Conservation (phyloP, 805 yeast species). For the Candida tammaniensis region DNA sequence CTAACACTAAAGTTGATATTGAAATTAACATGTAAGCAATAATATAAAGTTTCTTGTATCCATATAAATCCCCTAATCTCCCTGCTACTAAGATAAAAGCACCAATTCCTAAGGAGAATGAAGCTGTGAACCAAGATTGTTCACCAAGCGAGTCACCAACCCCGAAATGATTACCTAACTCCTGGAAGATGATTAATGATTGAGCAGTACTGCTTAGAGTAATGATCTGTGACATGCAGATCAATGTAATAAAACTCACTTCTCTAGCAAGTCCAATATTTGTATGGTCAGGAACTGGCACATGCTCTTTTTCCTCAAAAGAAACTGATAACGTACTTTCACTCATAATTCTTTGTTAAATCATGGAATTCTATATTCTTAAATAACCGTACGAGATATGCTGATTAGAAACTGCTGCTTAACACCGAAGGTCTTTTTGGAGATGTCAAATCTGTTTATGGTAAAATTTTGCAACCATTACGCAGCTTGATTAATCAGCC, state of each 20-base stretch:
- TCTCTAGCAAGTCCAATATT: constrained; percentile 23
- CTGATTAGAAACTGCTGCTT: too few relatives aligned
- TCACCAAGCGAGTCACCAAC: constrained; percentile 26
- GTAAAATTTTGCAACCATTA: too few relatives aligned
- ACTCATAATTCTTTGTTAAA: too few relatives aligned
- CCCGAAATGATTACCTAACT: constrained; percentile 20
- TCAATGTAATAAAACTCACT: constrained; percentile 17
- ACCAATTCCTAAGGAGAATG: constrained; percentile 34
- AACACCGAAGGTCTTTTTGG: too few relatives aligned
- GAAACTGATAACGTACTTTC: not conserved
- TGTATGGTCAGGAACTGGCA: constrained; percentile 16
- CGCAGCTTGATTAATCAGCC: too few relatives aligned
- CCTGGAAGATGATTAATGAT: constrained; percentile 9
- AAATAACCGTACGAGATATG: too few relatives aligned
- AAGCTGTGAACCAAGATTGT: constrained; percentile 32
- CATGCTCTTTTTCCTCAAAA: not conserved
- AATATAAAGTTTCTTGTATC: constrained; percentile 26
- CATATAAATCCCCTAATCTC: constrained; percentile 32
- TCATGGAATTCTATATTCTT: too few relatives aligned
- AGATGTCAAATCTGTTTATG: too few relatives aligned
- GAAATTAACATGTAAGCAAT: constrained; percentile 23
- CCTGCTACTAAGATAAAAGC: constrained; percentile 33
- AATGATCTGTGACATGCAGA: constrained; percentile 14
- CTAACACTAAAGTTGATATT: constrained; percentile 21
- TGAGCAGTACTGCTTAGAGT: constrained; percentile 20